Evolutionary conservation across 2,329 filamentous ascomycete genomes (phyloP), one percentile per base, ranked within the genome.

Genomic region (Penicillium sp.): DNA sequence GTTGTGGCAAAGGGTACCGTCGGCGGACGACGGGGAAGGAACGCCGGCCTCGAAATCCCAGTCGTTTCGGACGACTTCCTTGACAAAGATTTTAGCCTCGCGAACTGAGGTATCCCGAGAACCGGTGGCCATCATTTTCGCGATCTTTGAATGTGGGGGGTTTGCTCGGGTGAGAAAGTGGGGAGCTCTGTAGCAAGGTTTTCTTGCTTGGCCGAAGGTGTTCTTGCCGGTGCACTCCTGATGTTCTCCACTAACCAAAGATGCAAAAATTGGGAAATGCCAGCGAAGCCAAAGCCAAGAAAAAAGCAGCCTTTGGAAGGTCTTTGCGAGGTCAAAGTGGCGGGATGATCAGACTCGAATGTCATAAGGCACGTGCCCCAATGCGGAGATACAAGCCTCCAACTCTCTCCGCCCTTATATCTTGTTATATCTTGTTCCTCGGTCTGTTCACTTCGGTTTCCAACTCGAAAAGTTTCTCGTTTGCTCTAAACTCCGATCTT

Each of bases 31-130:
- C 10, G 62, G 54, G 17, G 57, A 49, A 29, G 59, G 48, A 40
- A 57, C 45, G 2, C 60, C 59, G 31, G 59, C 53, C 7, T 68
- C 60, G 47, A 66, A 72, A 35, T 60, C 57, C 72, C 72, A 74
- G 61, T 73, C 71, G 52, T 69, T 67, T 24, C 70, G 68, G 22
- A 73, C 63, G 17, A 69, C 61, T 19, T 68, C 61, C 39, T 64
- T 68, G 43, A 74, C 60, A 43, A 71, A 67, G 24, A 61, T 57
- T 53, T 71, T 74, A 26, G 70, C 69, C 26, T 69, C 65, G 48
- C 67, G 68, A 42, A 70, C 64, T 32, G 70, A 69, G 4, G 62
- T 58, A 44, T 72, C 70, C 54, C 69, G 69, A 44, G 60, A 56
- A 29, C 72, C 67, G 34, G 51, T 47, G 15, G 56, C 48, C 48